Evolutionary conservation across 495 filamentous ascomycete genomes (phyloP).

Genomic region (Hypoxylon trugodes): DNA sequence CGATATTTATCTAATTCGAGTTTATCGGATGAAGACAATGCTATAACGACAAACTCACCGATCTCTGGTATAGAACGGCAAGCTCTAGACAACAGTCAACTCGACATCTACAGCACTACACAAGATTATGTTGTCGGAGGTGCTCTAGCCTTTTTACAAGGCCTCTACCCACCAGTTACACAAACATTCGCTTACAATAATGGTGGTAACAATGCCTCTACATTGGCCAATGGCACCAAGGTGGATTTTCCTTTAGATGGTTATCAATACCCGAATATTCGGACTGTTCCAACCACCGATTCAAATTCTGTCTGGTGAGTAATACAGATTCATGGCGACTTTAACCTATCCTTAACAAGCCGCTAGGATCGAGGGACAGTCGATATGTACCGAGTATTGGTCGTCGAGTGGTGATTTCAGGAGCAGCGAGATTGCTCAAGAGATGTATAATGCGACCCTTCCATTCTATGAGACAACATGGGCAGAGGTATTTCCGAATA

Average conservation of each 20-base stretch:
- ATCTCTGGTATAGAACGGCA: slow-evolving; percentile 47
- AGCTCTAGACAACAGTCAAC: slow-evolving; percentile 51
- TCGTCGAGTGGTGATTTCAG: slow-evolving; percentile 38
- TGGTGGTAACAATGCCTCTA: slow-evolving; percentile 44
- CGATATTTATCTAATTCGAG: slow-evolving; percentile 47
- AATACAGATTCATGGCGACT: background rate
- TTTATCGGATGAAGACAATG: slow-evolving; percentile 30
- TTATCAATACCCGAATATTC: slow-evolving; percentile 55
- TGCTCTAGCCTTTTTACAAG: slow-evolving; percentile 53
- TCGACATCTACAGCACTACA: slow-evolving; percentile 45
- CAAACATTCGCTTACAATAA: slow-evolving; percentile 36
- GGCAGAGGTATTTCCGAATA: slow-evolving; percentile 40
- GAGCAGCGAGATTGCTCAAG: slow-evolving; percentile 23
- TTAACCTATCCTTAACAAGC: background rate
- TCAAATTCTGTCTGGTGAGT: slow-evolving; percentile 49
- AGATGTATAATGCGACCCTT: slow-evolving; percentile 40
- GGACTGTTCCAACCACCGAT: slow-evolving; percentile 42
- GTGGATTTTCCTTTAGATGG: slow-evolving; percentile 50
- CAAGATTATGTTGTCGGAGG: slow-evolving; percentile 45
- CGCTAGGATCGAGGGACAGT: slow-evolving; percentile 46
- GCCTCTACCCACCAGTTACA: slow-evolving; percentile 52
- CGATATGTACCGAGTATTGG: slow-evolving; percentile 42
- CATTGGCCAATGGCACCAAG: slow-evolving; percentile 41
- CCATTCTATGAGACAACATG: slow-evolving; percentile 49
- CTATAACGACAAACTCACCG: slow-evolving; percentile 36